Evolutionary conservation across 2,329 filamentous ascomycete genomes (phyloP).

Genomic region (Aspergillus clavatus): DNA sequence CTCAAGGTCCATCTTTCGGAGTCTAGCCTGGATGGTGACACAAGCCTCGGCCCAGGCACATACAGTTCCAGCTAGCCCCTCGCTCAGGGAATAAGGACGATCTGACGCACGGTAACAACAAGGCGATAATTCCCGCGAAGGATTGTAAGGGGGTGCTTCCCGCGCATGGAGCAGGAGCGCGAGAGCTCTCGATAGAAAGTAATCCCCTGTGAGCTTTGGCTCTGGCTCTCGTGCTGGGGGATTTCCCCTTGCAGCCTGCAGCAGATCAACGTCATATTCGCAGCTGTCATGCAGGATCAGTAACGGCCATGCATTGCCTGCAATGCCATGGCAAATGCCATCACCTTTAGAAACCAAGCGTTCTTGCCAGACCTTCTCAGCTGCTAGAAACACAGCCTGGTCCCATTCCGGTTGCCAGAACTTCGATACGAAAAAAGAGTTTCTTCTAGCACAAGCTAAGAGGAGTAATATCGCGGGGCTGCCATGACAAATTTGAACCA

Average conservation of each 20-base stretch:
- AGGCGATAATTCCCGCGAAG: conserved; percentile 8
- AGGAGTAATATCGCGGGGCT: conserved; percentile 36
- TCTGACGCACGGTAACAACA: conserved; percentile 39
- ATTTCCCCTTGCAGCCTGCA: conserved; percentile 18
- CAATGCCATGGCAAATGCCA: conserved; percentile 38
- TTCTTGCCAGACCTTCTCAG: conserved; percentile 38
- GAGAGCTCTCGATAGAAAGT: conserved; percentile 36
- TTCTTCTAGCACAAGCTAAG: conserved; percentile 30
- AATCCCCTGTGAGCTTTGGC: conserved; percentile 27
- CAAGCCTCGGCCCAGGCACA: conserved; percentile 42
- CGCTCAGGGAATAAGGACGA: conserved; percentile 36
- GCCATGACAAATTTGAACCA: conserved; percentile 42
- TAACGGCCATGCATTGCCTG: conserved; percentile 40
- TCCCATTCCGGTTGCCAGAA: conserved; percentile 40
- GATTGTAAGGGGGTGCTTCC: conserved; percentile 35
- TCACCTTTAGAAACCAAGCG: conserved; percentile 41
- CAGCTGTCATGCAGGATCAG: conserved; percentile 34
- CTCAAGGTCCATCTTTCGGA: conserved; percentile 31
- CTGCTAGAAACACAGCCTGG: conserved; percentile 28
- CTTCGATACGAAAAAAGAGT: conserved; percentile 18
- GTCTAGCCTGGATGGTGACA: conserved; percentile 28
- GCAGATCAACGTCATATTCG: conserved; percentile 26
- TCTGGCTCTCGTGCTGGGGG: conserved; percentile 16
- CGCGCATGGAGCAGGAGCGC: conserved; percentile 36
- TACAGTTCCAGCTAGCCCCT: conserved; percentile 38